A percentile compares a stretch with the other conserved stretches of the same genome.
Evolutionary conservation across 2,329 filamentous ascomycete species (phyloP).

Genomic region (Colletotrichum limetticola): DNA sequence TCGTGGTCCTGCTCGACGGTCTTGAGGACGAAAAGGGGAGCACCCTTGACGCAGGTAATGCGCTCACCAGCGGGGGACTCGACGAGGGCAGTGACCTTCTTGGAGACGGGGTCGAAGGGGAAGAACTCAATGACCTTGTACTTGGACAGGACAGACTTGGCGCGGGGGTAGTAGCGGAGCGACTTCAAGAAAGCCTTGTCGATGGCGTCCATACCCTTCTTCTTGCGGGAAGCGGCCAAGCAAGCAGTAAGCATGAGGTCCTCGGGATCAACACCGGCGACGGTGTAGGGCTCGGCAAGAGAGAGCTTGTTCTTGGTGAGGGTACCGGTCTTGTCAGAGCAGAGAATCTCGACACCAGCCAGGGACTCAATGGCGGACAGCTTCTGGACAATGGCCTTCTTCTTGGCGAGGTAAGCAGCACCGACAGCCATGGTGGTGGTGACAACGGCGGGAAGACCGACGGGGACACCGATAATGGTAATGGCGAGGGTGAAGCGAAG

Average conservation of each 20-base stretch:
- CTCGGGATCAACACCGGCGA: slow-evolving; percentile 83
- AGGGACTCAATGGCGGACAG: slow-evolving; percentile 91
- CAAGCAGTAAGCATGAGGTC: slow-evolving; percentile 94
- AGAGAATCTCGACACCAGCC: slow-evolving; percentile 92
- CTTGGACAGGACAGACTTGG: slow-evolving; percentile 82
- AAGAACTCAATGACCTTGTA: slow-evolving; percentile 88
- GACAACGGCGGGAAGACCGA: slow-evolving; percentile 92
- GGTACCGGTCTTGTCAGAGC: slow-evolving; percentile 94
- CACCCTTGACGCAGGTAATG: slow-evolving; percentile 91
- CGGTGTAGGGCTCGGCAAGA: slow-evolving; percentile 84
- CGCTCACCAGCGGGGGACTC: slow-evolving; percentile 85
- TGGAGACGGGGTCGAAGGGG: slow-evolving; percentile 92
- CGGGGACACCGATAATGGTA: slow-evolving; percentile 91
- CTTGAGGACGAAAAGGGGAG: slow-evolving; percentile 87
- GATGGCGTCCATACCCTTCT: slow-evolving; percentile 94
- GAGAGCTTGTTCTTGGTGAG: slow-evolving; percentile 95
- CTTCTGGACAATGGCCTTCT: slow-evolving; percentile 94
- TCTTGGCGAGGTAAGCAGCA: slow-evolving; percentile 90
- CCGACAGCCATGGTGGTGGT: slow-evolving; percentile 96
- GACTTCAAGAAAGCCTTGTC: slow-evolving; percentile 95
- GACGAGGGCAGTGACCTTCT: slow-evolving; percentile 89
- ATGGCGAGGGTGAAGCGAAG: slow-evolving; percentile 88
- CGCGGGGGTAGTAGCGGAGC: slow-evolving; percentile 82
- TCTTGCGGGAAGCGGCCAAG: slow-evolving; percentile 90
- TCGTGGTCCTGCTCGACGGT: slow-evolving; percentile 88